These are phyloP conservation scores for Miscanthus lutarioriparius DNA, from an alignment of 176 grass and related monocot species.

Conservation along the genomic window DNA sequence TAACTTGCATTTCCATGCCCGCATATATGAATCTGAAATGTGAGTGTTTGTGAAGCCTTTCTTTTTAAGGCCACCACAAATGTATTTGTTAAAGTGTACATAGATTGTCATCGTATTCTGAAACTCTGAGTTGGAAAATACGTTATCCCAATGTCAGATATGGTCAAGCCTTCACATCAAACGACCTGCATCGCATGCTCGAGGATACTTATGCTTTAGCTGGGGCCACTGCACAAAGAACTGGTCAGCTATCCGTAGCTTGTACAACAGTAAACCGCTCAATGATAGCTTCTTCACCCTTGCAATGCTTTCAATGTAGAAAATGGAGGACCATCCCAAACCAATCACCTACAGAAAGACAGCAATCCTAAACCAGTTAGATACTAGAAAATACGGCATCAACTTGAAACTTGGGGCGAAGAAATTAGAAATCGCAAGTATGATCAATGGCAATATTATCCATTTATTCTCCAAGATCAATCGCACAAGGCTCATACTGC, in stretches of 20 bases:
- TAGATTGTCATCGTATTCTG: neutral
- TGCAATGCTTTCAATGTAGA: slow-evolving; percentile 95
- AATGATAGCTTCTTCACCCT: slow-evolving; percentile 83
- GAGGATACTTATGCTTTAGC: slow-evolving; percentile 62
- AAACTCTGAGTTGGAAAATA: neutral
- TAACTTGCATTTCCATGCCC: neutral
- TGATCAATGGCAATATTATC: neutral
- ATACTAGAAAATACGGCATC: neutral
- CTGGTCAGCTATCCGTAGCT: slow-evolving; percentile 70
- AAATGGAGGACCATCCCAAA: slow-evolving; percentile 68
- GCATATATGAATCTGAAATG: neutral
- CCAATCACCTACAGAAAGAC: slow-evolving; percentile 61
- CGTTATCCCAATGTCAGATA: neutral
- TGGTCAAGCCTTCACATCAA: slow-evolving; percentile 59
- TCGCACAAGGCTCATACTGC: neutral
- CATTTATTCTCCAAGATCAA: neutral
- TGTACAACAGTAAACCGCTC: slow-evolving; percentile 85
- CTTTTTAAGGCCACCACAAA: neutral
- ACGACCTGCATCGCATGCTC: slow-evolving; percentile 55
- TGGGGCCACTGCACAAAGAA: slow-evolving; percentile 93
- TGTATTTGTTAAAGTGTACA: neutral
- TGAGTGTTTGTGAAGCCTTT: neutral
- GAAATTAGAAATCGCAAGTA: neutral
- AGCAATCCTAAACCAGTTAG: slow-evolving; percentile 6
- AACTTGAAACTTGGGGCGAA: neutral